Percentiles rank a stretch among this genome's conserved stretches.
These are phyloP conservation scores for Starmerella vaccinii DNA, from an alignment of 805 yeast species.

Conservation along the genomic window DNA sequence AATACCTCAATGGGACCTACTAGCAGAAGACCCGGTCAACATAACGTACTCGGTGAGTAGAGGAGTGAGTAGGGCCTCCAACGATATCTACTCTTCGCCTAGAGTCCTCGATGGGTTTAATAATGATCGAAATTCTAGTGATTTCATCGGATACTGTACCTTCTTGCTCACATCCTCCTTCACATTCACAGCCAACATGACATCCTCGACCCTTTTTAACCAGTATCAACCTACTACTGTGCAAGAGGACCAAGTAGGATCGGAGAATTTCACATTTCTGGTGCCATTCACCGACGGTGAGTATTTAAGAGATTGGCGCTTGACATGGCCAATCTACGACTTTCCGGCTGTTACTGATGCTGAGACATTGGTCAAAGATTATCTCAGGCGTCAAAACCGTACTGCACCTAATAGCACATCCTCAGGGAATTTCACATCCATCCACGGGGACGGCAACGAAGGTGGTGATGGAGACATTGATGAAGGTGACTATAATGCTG, in stretches of 20 bases:
- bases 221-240: background rate
- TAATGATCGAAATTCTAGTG: background rate
- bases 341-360: background rate
- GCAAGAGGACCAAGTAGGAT: background rate
- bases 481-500: background rate
- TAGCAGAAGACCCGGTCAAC: background rate
- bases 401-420: background rate
- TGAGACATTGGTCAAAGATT: background rate
- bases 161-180: background rate
- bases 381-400: background rate
- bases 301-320: background rate
- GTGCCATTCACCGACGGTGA: background rate
- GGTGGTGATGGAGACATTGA: background rate
- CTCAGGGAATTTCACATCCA: background rate
- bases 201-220: background rate
- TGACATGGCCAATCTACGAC: background rate
- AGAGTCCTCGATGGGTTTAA: too few relatives aligned
- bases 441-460: background rate
- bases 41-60: conserved; percentile 8
- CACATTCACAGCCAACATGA: background rate
- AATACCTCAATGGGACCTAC: background rate
- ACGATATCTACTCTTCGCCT: background rate
- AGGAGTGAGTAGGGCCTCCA: background rate
- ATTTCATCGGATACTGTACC: conserved; percentile 9
- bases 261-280: background rate